Percentiles rank a stretch among this genome's conserved stretches.
These are phyloP conservation scores for Furculomyces boomerangus DNA, from an alignment of 371 early-diverging fungal genomes.

Conservation along the genomic window DNA sequence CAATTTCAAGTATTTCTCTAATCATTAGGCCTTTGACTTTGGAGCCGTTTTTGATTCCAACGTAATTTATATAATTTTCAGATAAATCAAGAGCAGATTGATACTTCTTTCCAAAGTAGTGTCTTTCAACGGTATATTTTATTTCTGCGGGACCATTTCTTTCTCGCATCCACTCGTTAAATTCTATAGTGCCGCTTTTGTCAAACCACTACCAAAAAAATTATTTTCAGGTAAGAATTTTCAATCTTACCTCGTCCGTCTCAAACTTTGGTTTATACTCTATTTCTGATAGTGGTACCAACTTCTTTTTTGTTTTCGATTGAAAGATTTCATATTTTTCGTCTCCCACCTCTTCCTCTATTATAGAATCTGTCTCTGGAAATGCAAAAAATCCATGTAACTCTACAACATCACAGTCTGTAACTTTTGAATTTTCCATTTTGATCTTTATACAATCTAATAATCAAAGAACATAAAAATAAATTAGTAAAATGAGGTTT, in stretches of 20 bases:
- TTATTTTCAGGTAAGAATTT: background rate
- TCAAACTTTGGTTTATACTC: background rate
- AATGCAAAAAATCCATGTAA: no score
- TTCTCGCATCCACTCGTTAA: slow-evolving; percentile 6
- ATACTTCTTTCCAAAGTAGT: slow-evolving; percentile 11
- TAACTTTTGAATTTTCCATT: no score
- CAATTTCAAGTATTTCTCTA: slow-evolving; percentile 20
- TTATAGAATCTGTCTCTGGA: no score
- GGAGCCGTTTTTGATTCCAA: background rate
- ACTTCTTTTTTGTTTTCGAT: background rate
- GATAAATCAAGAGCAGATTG: slow-evolving; percentile 4
- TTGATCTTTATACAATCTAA: no score
- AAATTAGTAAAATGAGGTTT: no score
- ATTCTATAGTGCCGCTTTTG: background rate
- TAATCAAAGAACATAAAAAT: no score
- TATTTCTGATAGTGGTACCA: background rate
- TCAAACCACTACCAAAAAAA: slow-evolving; percentile 11
- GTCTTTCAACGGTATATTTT: slow-evolving; percentile 12
- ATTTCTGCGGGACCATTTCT: slow-evolving; percentile 14
- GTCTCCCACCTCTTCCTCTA: no score
- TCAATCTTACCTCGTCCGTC: background rate
- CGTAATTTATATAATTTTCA: slow-evolving; percentile 4
- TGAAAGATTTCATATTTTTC: background rate
- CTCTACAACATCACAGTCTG: no score
- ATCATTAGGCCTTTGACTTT: slow-evolving; percentile 8